phyloP scores from a whole-genome alignment of 2,329 filamentous ascomycete genomes.

The Stromatinia cepivora region DNA sequence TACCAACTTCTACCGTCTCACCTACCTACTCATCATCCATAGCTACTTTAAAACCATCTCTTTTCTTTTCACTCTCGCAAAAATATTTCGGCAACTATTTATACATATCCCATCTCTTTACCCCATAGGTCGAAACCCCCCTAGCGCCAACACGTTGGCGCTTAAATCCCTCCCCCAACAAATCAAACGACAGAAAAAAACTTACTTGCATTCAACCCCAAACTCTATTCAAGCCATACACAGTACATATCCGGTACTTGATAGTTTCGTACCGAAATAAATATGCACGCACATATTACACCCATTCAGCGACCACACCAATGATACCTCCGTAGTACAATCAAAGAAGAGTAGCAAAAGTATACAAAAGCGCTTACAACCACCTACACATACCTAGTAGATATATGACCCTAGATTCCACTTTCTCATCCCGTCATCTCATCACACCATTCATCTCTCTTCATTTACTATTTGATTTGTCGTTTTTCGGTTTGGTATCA shows the following conservation, averaged over 20 bases:
- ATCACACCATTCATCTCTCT: not conserved
- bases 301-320: not conserved
- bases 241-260: not conserved
- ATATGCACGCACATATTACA: not conserved
- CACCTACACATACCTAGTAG: not conserved
- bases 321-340: not conserved
- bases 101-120: not conserved
- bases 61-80: not conserved
- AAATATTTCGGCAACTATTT: not conserved
- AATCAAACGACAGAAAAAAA: not conserved
- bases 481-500: not conserved
- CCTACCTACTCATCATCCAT: not conserved
- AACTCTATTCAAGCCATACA: not conserved
- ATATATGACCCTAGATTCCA: not conserved
- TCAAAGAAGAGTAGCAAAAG: not conserved
- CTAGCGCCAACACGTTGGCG: constrained; percentile 4
- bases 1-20: not conserved
- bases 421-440: not conserved
- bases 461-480: not conserved
- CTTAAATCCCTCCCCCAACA: not conserved
- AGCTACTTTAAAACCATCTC: not conserved
- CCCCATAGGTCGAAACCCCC: not conserved
- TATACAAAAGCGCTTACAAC: constrained; percentile 1
- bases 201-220: not conserved
- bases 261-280: not conserved